Conservation (phyloP, 2,329 filamentous ascomycete species). For the Pseudogymnoascus sp. region DNA sequence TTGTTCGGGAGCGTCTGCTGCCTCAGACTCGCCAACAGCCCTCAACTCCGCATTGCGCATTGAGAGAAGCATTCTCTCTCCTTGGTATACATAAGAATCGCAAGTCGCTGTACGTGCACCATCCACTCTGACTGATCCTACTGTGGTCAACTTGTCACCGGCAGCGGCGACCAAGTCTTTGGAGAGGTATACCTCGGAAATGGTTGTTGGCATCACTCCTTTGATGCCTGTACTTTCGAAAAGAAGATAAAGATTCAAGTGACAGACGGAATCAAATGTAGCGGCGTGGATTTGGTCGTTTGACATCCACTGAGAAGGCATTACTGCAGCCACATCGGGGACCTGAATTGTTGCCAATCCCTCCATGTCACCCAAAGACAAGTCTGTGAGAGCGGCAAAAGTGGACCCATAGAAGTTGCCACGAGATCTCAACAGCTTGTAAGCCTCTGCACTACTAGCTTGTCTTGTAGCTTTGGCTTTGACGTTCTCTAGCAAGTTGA, state of each 20-base stretch:
- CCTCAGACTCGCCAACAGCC: conserved; percentile 8
- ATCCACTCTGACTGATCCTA: conserved; percentile 2
- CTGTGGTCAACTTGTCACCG: conserved; percentile 8
- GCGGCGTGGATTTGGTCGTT: background rate
- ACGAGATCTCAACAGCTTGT: conserved; percentile 5
- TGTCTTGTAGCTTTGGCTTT: background rate
- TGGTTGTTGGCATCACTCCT: background rate
- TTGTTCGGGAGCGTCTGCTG: background rate
- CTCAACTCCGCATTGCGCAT: conserved; percentile 2
- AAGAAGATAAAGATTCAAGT: conserved; percentile 9
- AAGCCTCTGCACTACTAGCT: background rate
- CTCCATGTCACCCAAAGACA: conserved; percentile 3
- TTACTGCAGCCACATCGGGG: conserved; percentile 9
- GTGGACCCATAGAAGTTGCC: conserved; percentile 11
- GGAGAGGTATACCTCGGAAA: background rate
- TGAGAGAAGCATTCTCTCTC: conserved; percentile 2
- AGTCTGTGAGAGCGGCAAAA: conserved; percentile 12
- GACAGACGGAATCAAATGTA: background rate
- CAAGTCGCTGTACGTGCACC: conserved; percentile 9
- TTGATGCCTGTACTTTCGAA: conserved; percentile 4
- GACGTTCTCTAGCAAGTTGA: conserved; percentile 6
- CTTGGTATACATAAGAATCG: conserved; percentile 10
- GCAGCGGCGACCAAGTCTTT: background rate
- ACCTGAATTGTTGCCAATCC: conserved; percentile 4
- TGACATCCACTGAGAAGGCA: conserved; percentile 10